Base-by-base conservation (phyloP, 106 monocot genomes). In the Dioscorea dumetorum region DNA sequence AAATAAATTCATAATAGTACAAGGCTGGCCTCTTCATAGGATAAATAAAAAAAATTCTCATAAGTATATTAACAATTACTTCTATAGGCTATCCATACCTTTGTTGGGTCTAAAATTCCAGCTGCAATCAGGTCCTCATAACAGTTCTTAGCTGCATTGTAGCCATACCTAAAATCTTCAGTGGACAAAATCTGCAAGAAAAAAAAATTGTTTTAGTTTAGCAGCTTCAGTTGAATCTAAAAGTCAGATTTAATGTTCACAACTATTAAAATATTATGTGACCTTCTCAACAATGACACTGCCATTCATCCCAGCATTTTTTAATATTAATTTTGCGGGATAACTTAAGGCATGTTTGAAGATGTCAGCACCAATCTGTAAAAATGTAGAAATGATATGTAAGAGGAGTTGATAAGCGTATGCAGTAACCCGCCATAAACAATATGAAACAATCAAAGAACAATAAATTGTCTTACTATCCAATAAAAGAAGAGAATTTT, bases 31-130 rank as follows among this genome's bases (percentile, higher is more conserved):
- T 28, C 28, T 28, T 28, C 2, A 28, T 28, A 28, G 28, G 18
- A 60, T 10, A 23, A 11, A 23, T 9, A 60, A 20, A 11, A 23
- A 1, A 60, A 20, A 4, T 10, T 10, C 9, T 23, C 1, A 5
- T 23, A 20, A n/a, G 59, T 23, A n/a, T 13, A 61, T 24, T 13
- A 4, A 2, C 22, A 10, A 22, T 22, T 22, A 61, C 22, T 61
- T 64, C n/a, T 34, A 13, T 34, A 32, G 48, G 60, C 67, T 22
- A 68, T 24, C 53, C 49, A 59, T 76, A 87, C 94, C 84, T 94
- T 94, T 52, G 90, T 64, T 50, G 94, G 87, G 53, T 94, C 94
- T 77, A 94, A 64, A 69, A 94, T 94, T 71, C 94, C 87, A 67
- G 80, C 84, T 78, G 80, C 79, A 65, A 90, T 90, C 76, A 94